phyloP scores from a whole-genome alignment of 345 rosid genomes.

The Eucalyptus rudis region DNA sequence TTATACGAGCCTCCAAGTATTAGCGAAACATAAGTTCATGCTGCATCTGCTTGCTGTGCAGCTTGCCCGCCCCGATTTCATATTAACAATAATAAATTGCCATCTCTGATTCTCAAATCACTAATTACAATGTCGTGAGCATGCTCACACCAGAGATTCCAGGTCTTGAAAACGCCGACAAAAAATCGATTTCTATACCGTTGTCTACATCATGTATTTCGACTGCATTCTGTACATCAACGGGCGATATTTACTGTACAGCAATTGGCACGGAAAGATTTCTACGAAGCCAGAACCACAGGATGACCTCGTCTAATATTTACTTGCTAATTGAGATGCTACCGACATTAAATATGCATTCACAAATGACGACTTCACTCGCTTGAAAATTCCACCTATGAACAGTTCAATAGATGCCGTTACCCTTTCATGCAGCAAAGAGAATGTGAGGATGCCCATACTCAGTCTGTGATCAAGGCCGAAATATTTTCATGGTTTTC shows the following conservation, averaged over 20 bases:
- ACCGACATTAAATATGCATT: neutral
- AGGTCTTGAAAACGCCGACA: neutral
- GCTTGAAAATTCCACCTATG: neutral
- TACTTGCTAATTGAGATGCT: neutral
- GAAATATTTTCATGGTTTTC: slow-evolving; percentile 55
- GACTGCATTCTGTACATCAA: neutral
- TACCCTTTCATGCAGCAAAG: neutral
- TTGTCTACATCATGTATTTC: neutral
- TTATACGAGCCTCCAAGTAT: neutral
- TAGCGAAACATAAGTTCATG: neutral
- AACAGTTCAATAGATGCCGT: neutral
- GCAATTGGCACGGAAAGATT: neutral
- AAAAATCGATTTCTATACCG: neutral
- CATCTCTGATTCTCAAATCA: neutral
- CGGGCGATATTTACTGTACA: neutral
- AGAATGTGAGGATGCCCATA: neutral
- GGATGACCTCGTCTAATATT: neutral
- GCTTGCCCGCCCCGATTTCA: neutral
- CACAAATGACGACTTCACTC: neutral
- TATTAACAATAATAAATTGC: neutral
- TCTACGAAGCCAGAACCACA: neutral
- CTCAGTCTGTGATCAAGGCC: slow-evolving; percentile 19
- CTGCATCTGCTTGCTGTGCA: neutral
- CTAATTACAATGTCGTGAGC: neutral
- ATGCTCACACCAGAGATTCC: neutral